These are phyloP conservation scores for Lasiodiplodia citricola DNA, from an alignment of 2,329 filamentous ascomycete genomes.

Conservation along the genomic window DNA sequence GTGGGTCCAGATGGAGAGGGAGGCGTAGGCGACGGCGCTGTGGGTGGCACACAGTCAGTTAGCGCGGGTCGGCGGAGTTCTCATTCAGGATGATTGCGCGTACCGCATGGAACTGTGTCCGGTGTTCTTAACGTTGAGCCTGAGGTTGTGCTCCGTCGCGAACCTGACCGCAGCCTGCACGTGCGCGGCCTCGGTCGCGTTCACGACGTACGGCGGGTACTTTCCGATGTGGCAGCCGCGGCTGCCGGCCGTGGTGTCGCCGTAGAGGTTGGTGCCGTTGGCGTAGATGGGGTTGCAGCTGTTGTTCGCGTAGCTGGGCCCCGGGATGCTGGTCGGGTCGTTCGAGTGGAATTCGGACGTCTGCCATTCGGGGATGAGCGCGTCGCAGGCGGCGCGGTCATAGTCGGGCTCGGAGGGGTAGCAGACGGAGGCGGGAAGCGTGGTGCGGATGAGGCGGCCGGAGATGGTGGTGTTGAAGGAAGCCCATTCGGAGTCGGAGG, in stretches of 20 bases:
- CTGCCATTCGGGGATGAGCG: slow-evolving; percentile 35
- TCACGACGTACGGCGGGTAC: slow-evolving; percentile 41
- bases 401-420: slow-evolving; percentile 31
- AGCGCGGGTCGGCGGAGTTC: no score
- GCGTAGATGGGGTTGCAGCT: slow-evolving; percentile 38
- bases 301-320: slow-evolving; percentile 38
- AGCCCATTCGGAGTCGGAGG: background rate
- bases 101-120: slow-evolving; percentile 37
- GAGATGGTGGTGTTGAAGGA: background rate
- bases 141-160: slow-evolving; percentile 38
- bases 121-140: slow-evolving; percentile 42
- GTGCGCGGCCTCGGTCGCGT: slow-evolving; percentile 40
- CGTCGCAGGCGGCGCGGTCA: slow-evolving; percentile 31
- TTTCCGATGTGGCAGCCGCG: slow-evolving; percentile 40
- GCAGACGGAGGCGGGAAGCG: background rate
- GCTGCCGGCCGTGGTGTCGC: slow-evolving; percentile 32
- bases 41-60: background rate
- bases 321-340: slow-evolving; percentile 38
- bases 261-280: slow-evolving; percentile 39
- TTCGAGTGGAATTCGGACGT: slow-evolving; percentile 37
- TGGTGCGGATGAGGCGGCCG: slow-evolving; percentile 2
- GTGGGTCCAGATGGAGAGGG: slow-evolving; percentile 45
- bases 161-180: slow-evolving; percentile 44
- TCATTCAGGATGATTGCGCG: background rate
- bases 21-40: slow-evolving; percentile 37